Evolutionary conservation across 176 grass and related monocot species (phyloP), one percentile per base, ranked within the genome.

Genomic region (Carex kokanica): DNA sequence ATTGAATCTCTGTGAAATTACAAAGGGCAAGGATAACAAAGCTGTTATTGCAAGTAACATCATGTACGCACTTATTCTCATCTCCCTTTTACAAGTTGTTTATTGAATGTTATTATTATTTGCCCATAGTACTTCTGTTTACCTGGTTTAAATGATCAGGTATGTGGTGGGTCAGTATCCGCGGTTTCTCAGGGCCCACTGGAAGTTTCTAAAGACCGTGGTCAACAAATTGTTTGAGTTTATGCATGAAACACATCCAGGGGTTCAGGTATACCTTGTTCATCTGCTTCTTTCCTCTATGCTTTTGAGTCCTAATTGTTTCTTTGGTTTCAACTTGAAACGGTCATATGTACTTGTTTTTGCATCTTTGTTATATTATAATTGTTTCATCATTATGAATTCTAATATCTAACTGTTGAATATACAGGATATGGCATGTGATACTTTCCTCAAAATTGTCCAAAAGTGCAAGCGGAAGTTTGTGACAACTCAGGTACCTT

Each of bases 391-490:
- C 45, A 47, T 32, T 78, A 65, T 69, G 62, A 74, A 29, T 51
- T 86, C 0, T 82, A 51, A 8, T 79, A 31, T 78, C 34, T 4
- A 32, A 21, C 81, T 74, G 45, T 56, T 85, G 51, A 64, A 40
- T 73, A 89, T 92, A 62, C 91, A 99, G 97, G 97, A 99, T 84
- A 99, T 99, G 97, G 97, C 97, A 43, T 99, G 97, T 43, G 97
- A 99, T 52, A 99, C 97, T 51, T 99, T 99, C 83, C 87, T 99
- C 16, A 99, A 99, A 88, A 99, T 99, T 79, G 97, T 96, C 23
- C 97, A 99, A 66, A 99, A 99, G 87, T 99, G 97, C 82, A 99
- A 99, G 71, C 93, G 97, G 58, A 99, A 99, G 51, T 99, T 99
- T 89, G 97, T 99, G 58, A 99, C 86, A 0, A 89, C 84, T 78